phyloP scores from a whole-genome alignment of 176 grass and related monocot species.

The Paspalum vaginatum region DNA sequence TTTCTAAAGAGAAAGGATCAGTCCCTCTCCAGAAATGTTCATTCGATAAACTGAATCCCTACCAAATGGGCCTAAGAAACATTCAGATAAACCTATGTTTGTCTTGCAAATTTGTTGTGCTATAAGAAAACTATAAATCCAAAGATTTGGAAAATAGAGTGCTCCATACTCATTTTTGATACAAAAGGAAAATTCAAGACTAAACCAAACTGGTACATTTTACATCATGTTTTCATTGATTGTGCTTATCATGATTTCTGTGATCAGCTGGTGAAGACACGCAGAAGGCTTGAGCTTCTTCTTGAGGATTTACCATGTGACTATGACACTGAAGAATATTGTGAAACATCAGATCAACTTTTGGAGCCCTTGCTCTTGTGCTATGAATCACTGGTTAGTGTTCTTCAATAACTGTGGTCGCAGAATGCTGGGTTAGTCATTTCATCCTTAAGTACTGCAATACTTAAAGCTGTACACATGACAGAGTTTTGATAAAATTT shows the following conservation, averaged over 20 bases:
- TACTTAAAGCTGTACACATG: neutral
- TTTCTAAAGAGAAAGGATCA: too few relatives aligned
- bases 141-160: neutral
- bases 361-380: conserved; percentile 84
- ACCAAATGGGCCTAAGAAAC: neutral
- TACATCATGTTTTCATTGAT: conserved; percentile 3
- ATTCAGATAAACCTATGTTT: neutral
- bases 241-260: conserved; percentile 21
- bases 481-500: neutral
- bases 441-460: neutral
- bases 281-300: conserved; percentile 64
- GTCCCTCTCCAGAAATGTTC: too few relatives aligned
- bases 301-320: conserved; percentile 83
- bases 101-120: neutral
- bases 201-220: conserved; percentile 3
- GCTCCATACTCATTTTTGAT: neutral
- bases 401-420: neutral
- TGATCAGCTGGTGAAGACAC: conserved; percentile 78
- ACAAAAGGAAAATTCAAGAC: neutral
- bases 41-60: too few relatives aligned
- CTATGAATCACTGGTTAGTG: conserved; percentile 83
- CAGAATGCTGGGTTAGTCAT: neutral
- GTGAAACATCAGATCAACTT: conserved; percentile 79
- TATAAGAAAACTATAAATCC: neutral
- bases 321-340: conserved; percentile 73